A percentile compares a stretch with the other conserved stretches of the same genome.
Conservation (phyloP, 108 stramenopile species). For the Cyclotella atomus region DNA sequence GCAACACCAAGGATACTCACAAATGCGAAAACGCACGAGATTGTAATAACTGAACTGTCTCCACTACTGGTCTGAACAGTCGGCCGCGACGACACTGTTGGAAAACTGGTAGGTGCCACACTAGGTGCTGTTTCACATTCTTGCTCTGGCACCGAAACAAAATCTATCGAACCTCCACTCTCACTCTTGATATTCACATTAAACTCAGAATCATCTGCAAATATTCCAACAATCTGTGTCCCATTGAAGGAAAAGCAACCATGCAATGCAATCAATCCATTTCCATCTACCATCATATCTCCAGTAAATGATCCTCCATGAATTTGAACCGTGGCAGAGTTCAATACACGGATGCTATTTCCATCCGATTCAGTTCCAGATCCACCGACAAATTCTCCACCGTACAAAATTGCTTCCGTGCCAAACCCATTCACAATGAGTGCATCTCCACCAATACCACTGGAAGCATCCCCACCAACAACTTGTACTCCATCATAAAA, state of each 20-base stretch:
- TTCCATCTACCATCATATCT: conserved; percentile 14
- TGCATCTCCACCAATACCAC: conserved; percentile 30
- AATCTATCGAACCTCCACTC: conserved; percentile 5
- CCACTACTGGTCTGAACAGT: background rate
- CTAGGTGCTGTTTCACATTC: conserved; percentile 28
- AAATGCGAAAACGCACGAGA: background rate
- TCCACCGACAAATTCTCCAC: conserved; percentile 27
- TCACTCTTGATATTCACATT: background rate
- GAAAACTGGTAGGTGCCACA: conserved; percentile 16
- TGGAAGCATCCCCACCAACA: conserved; percentile 21
- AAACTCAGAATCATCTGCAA: conserved; percentile 19
- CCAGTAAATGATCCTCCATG: conserved; percentile 24
- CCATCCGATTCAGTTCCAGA: conserved; percentile 25
- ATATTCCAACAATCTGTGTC: conserved; percentile 2
- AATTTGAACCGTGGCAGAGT: conserved; percentile 30
- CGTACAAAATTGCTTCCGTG: conserved; percentile 20
- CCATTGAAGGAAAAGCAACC: conserved; percentile 25
- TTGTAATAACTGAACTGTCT: background rate
- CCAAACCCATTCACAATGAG: conserved; percentile 31
- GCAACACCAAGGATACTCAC: background rate
- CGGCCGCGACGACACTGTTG: conserved; percentile 13
- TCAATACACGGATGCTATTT: conserved; percentile 14
- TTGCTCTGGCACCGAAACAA: conserved; percentile 23
- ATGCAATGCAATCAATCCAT: conserved; percentile 14
- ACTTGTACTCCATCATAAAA: conserved; percentile 29